Evolutionary conservation across 177 flowering plant genomes (phyloP).

Genomic region (Vitis hybrid): DNA sequence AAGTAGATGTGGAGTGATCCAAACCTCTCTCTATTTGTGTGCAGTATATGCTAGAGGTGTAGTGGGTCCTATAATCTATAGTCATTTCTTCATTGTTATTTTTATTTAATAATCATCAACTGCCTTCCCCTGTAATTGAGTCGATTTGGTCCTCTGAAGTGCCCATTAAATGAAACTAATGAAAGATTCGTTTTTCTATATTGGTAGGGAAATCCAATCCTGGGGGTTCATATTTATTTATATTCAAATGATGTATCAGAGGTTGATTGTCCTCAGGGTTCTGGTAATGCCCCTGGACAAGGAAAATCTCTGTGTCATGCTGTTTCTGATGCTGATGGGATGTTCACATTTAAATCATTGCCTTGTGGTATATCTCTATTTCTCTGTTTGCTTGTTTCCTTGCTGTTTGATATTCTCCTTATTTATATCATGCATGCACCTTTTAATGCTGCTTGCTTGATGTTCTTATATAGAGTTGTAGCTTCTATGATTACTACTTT

Average conservation of each 20-base stretch:
- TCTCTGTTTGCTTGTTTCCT: neutral
- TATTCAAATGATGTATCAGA: slow-evolving; percentile 76
- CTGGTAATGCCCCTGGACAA: slow-evolving; percentile 61
- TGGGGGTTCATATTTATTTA: slow-evolving; percentile 90
- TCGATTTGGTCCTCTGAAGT: no score
- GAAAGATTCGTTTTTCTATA: slow-evolving; percentile 5
- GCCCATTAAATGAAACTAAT: no score
- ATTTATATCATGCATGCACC: neutral
- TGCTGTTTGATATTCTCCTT: neutral
- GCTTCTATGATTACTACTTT: no score
- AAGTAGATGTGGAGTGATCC: no score
- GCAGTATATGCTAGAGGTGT: no score
- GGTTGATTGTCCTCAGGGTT: slow-evolving; percentile 80
- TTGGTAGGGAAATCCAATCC: slow-evolving; percentile 88
- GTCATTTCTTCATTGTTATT: no score
- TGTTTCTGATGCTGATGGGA: slow-evolving; percentile 89
- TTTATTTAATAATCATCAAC: no score
- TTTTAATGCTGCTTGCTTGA: neutral
- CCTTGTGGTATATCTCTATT: slow-evolving; percentile 75
- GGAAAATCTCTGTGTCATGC: slow-evolving; percentile 86
- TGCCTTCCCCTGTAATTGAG: no score
- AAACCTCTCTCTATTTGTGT: no score
- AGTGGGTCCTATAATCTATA: no score
- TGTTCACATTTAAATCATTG: slow-evolving; percentile 67
- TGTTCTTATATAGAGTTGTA: no score